Percentiles rank a stretch among this genome's conserved stretches.
phyloP scores from a whole-genome alignment of 176 grass and related monocot genomes.

The Eragrostis curvula region DNA sequence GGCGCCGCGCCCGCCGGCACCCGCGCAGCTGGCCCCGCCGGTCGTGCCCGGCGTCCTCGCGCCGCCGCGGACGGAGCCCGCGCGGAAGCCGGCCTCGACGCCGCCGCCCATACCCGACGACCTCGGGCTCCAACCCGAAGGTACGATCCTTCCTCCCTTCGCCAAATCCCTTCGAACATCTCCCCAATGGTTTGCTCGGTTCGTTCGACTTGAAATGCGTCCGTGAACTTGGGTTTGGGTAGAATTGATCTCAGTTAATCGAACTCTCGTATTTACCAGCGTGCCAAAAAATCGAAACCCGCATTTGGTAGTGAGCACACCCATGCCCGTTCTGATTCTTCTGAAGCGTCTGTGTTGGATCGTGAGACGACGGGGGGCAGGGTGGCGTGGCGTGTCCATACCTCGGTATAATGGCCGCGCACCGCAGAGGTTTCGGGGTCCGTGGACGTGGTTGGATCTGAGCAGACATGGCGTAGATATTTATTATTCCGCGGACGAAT shows the following conservation, averaged over 20 bases:
- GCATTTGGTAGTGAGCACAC: neutral
- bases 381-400: constrained; percentile 28
- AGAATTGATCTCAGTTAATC: neutral
- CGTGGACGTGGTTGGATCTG: constrained; percentile 35
- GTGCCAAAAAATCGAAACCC: neutral
- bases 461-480: constrained; percentile 20
- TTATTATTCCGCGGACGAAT: neutral
- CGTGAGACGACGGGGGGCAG: constrained; percentile 1
- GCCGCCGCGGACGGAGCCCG: constrained; percentile 1
- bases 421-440: constrained; percentile 12
- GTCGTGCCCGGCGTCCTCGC: constrained; percentile 28
- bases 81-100: neutral
- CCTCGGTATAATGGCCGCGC: constrained; percentile 19
- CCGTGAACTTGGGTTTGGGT: neutral
- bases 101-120: constrained; percentile 32
- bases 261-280: neutral
- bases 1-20: constrained; percentile 19
- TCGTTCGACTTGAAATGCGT: neutral
- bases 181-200: neutral
- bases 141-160: neutral
- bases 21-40: constrained; percentile 30
- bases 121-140: constrained; percentile 26
- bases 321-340: neutral
- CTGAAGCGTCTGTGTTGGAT: constrained; percentile 22
- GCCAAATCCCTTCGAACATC: neutral